Conservation (phyloP, 2,329 filamentous ascomycete genomes). For the Lecanicillium sp. region DNA sequence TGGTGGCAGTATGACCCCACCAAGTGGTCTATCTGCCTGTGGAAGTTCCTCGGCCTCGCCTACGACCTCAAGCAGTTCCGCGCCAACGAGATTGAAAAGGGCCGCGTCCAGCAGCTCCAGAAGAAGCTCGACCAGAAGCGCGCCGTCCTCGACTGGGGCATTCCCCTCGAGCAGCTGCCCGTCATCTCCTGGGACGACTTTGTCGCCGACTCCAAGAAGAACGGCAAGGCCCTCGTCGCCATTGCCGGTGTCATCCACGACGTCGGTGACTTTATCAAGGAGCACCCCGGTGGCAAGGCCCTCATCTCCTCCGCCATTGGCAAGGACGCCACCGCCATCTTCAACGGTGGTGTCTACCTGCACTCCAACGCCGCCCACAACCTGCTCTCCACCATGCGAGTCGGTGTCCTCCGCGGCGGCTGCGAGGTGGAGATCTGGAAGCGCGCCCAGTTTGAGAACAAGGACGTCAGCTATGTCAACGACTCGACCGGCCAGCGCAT, state of each 20-base stretch:
- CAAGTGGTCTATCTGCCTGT: constrained; percentile 80
- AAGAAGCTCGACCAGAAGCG: constrained; percentile 92
- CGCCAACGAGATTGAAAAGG: constrained; percentile 87
- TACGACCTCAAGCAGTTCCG: constrained; percentile 89
- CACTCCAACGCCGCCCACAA: constrained; percentile 90
- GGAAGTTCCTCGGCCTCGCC: constrained; percentile 78
- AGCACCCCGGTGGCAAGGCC: constrained; percentile 84
- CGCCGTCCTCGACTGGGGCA: constrained; percentile 74
- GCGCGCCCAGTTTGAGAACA: constrained; percentile 75
- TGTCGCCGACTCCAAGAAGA: constrained; percentile 64
- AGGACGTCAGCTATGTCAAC: constrained; percentile 72
- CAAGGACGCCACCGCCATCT: constrained; percentile 84
- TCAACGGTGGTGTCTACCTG: constrained; percentile 86
- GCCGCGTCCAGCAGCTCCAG: constrained; percentile 78
- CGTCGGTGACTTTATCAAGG: constrained; percentile 75
- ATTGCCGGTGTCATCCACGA: constrained; percentile 84
- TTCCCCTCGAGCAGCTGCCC: constrained; percentile 75
- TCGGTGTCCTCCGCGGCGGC: constrained; percentile 78
- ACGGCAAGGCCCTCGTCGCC: constrained; percentile 65
- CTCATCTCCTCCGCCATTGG: constrained; percentile 76
- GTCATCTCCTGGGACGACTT: constrained; percentile 86
- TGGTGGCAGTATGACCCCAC: constrained; percentile 91
- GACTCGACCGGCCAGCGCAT: constrained; percentile 77
- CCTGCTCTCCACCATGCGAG: constrained; percentile 77
- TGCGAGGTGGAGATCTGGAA: constrained; percentile 94